phyloP scores from a whole-genome alignment of 495 filamentous ascomycete genomes.

The Xylaria flabelliformis region DNA sequence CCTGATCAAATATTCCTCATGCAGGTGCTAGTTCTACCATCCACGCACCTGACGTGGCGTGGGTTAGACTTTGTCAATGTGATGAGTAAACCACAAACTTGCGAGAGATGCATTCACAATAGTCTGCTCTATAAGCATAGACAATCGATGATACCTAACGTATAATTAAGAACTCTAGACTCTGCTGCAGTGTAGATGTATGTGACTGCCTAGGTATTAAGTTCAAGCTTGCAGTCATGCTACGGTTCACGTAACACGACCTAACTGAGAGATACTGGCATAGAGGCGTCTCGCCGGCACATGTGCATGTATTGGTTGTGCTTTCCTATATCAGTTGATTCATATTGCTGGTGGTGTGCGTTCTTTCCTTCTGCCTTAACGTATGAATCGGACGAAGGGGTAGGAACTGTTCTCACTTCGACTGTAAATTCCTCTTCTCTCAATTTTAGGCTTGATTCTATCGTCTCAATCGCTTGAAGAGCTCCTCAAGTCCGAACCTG shows the following conservation, averaged over 20 bases:
- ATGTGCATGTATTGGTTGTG: background rate
- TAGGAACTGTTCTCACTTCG: background rate
- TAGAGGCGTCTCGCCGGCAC: background rate
- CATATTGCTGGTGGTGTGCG: background rate
- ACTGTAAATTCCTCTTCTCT: too few species aligned
- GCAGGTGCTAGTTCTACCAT: background rate
- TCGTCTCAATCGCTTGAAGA: background rate
- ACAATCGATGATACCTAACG: background rate
- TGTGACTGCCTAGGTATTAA: background rate
- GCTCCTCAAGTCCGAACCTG: background rate
- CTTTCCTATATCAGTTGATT: background rate
- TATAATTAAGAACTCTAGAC: background rate
- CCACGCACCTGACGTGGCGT: background rate
- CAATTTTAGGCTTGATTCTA: background rate
- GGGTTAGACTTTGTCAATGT: background rate
- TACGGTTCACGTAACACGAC: background rate
- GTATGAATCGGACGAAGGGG: background rate
- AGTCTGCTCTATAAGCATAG: background rate
- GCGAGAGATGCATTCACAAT: background rate
- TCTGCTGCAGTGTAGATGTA: background rate
- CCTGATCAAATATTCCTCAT: background rate
- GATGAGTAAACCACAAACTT: background rate
- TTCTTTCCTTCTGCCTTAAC: background rate
- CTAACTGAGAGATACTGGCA: background rate
- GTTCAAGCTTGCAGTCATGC: background rate